Evolutionary conservation across 2,329 filamentous ascomycete genomes (phyloP), one percentile per base, ranked within the genome.

Genomic region (Aspergillus fumigatiaffinis): DNA sequence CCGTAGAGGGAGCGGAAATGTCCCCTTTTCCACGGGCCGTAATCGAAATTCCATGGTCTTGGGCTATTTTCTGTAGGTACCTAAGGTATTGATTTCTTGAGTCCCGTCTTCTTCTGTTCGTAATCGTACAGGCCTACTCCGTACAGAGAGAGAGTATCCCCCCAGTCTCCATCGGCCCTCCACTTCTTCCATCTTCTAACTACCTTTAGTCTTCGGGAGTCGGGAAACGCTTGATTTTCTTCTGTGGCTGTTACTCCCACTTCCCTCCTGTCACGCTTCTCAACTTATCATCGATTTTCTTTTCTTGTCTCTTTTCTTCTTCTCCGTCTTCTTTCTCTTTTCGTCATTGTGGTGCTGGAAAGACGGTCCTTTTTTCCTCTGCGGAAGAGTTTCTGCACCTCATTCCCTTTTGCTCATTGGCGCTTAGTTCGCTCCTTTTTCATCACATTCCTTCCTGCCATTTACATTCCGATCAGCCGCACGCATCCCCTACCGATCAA

Each of bases 171-270:
- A 47, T 54, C 51, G 20, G 56, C 66, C 66, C 68, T 68, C 62
- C 69, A 69, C 67, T 70, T 66, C 49, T 68, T 70, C 48, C 32
- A 17, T 14, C 12, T 4, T 12, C 10, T 3, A 35, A 35, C 4
- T 35, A 35, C 14, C 14, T 38, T 17, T 38, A 38, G 32, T 17
- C 32, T 38, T 38, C 32, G 63, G 69, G 69, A 64, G 61, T 57
- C 41, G 41, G 28, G 47, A 41, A 26, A 51, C 51, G 44, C 29
- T 20, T 55, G 25, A 38, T 20, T 55, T 51, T 32, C 26, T 55
- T 29, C 32, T 28, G 9, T 47, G 48, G 28, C 50, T 52, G 7
- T 52, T 41, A 28, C 38, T 42, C 26, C 23, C 38, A 21, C 38
- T 55, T 52, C 5, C 29, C 42, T 46, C 21, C 35, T 46, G 25